Evolutionary conservation across 2,329 filamentous ascomycete species (phyloP), one percentile per base, ranked within the genome.

Genomic region (Ascochyta rabiei): DNA sequence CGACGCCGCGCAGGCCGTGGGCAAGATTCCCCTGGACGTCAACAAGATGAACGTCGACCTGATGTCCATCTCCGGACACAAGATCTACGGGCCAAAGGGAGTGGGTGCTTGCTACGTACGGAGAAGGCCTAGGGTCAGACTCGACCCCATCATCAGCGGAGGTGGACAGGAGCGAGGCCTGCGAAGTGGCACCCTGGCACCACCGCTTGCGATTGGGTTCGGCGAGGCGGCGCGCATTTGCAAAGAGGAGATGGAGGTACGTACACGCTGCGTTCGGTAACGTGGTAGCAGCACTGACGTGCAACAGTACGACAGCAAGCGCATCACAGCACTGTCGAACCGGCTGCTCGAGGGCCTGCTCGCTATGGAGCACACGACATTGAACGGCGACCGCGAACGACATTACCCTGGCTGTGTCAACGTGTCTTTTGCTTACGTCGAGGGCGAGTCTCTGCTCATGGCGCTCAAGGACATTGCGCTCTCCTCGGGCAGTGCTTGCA

Each of bases 351-450:
- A 89, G 16, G 93, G 92, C 2, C 87, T 99, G 3, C 81, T 99
- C 18, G 77, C 90, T 6, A 85, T 99, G 80, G 95, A 98, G 75
- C 95, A 99, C 77, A 96, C 95, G 2, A 85, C 84, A 8, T 87
- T 96, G 66, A 99, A 99, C 70, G 95, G 95, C 45, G 91, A 95
- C 66, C 83, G 87, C 2, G 77, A 89, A 4, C 83, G 86, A 47
- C 96, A 96, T 76, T 99, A 99, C 74, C 92, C 95, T 2, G 95
- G 95, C 60, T 99, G 95, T 68, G 93, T 99, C 58, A 99, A 99
- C 75, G 90, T 99, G 10, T 99, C 95, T 0, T 99, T 99, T 72
- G 93, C 95, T 30, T 99, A 99, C 70, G 92, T 99, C 4, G 95
- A 99, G 78, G 95, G 95, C 64, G 95, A 99, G 78, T 98, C 95